Evolutionary conservation across 106 monocot genomes (phyloP), one percentile per base, ranked within the genome.

Genomic region (Hemerocallis citrina): DNA sequence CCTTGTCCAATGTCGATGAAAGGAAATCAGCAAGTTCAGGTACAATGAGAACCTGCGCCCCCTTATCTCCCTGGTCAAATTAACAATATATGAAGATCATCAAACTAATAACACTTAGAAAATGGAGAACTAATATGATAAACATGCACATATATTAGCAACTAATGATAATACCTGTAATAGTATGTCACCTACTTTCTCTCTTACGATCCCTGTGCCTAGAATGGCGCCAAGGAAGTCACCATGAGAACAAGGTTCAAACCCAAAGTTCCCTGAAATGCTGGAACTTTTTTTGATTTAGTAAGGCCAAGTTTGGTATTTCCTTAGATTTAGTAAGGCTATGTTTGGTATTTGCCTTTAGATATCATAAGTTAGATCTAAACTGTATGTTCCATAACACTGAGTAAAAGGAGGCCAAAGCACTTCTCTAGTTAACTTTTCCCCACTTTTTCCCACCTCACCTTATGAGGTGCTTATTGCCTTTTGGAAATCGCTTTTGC

Each of bases 201-300:
- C 96, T 59, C 96, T 87, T 28, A 63, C 81, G 52, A 91, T 92
- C 39, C 96, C 91, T 39, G 81, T 85, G 36, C 85, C 80, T 46
- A 98, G 79, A 63, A 98, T 85, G 29, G 96, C 73, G 12, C 96
- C 96, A 60, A 98, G 96, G 70, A 98, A 98, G 69, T 92, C 91
- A 40, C 96, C 91, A 74, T 92, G 96, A 68, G 87, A 77, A 71
- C 81, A 98, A 32, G 76, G 62, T 50, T 79, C 81, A 61, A 91
- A 98, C 42, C 77, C 75, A 65, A 91, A 98, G 70, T 98, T 98
- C 47, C 91, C 96, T 68, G 81, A 73, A 36, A 98, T 92, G 50
- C 96, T 98, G 78, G 41, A 70, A 6, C n/a, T n/a, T n/a, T n/a
- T n/a, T n/a, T n/a, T n/a, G n/a, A n/a, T n/a, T n/a, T n/a, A n/a